These are phyloP conservation scores for Penicillium crystallinum DNA, from an alignment of 495 filamentous ascomycete species.

Conservation along the genomic window DNA sequence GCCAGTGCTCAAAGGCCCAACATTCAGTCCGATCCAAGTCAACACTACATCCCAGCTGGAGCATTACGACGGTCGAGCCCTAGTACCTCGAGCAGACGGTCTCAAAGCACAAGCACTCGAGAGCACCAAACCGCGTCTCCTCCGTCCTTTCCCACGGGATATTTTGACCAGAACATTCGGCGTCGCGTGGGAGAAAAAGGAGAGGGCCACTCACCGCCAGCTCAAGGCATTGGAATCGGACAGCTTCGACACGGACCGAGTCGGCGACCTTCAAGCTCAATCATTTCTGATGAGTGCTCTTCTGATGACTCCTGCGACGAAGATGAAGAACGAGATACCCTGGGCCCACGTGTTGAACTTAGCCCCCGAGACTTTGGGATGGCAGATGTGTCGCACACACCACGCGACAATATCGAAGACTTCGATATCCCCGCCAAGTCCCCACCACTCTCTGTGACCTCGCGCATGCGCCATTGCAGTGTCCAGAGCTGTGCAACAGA, in stretches of 20 bases:
- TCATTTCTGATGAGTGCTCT: slow-evolving; percentile 3
- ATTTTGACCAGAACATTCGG: slow-evolving; percentile 34
- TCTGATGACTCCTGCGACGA: slow-evolving; percentile 25
- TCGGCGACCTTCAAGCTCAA: background rate
- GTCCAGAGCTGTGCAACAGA: slow-evolving; percentile 31
- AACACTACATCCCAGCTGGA: slow-evolving; percentile 9
- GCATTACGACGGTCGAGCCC: background rate
- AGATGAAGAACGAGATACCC: slow-evolving; percentile 17
- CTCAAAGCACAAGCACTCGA: slow-evolving; percentile 6
- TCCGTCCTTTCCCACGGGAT: slow-evolving; percentile 31
- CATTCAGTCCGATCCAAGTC: background rate
- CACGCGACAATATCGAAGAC: slow-evolving; percentile 15
- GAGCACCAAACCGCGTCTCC: slow-evolving; percentile 7
- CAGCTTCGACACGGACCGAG: background rate
- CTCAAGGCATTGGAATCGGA: slow-evolving; percentile 11
- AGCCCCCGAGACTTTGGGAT: slow-evolving; percentile 3
- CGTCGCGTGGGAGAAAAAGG: slow-evolving; percentile 12
- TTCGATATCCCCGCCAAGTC: slow-evolving; percentile 30
- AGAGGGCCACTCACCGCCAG: slow-evolving; percentile 1
- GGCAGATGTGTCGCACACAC: slow-evolving; percentile 4
- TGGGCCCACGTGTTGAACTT: slow-evolving; percentile 3
- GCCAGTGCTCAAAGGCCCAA: slow-evolving; percentile 4
- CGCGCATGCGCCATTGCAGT: slow-evolving; percentile 42
- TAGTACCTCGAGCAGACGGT: background rate
- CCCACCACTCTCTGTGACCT: slow-evolving; percentile 38